Conservation (phyloP, 768 basidiomycete species). For the Lactarius indigo region DNA sequence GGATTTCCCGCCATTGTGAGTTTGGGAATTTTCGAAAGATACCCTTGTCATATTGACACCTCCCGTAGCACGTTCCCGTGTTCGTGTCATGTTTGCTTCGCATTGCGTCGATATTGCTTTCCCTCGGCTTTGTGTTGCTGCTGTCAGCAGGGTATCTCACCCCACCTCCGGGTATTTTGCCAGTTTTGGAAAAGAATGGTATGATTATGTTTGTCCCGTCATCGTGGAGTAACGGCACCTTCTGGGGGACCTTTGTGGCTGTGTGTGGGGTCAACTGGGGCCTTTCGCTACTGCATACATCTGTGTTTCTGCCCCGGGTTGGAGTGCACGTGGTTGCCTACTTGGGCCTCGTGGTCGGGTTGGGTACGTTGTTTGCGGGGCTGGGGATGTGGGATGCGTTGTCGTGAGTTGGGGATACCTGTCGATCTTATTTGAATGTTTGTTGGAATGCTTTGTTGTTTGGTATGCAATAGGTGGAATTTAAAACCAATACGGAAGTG, state of each 20-base stretch:
- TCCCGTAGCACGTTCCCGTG: constrained; percentile 62
- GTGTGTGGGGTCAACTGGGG: constrained; percentile 40
- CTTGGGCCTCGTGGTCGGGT: constrained; percentile 57
- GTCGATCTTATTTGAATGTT: not conserved
- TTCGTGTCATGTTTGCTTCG: constrained; percentile 77
- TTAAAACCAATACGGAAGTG: not conserved
- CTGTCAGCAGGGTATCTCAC: constrained; percentile 60
- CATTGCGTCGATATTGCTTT: constrained; percentile 66
- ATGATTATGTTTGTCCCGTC: constrained; percentile 22
- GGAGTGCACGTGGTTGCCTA: constrained; percentile 79
- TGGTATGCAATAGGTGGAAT: not conserved
- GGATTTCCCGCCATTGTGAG: constrained; percentile 76
- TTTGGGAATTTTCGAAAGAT: constrained; percentile 23
- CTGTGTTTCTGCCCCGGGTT: constrained; percentile 61
- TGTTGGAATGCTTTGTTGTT: not conserved
- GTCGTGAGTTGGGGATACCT: constrained; percentile 32
- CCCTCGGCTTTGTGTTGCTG: constrained; percentile 62
- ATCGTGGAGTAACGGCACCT: constrained; percentile 26
- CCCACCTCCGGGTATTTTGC: constrained; percentile 37
- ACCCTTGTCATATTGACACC: not conserved
- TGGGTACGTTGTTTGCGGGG: constrained; percentile 70
- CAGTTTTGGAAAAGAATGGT: not conserved
- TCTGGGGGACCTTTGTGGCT: constrained; percentile 32
- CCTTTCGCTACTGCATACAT: constrained; percentile 63
- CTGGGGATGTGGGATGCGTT: constrained; percentile 71